Evolutionary conservation across 2,329 filamentous ascomycete genomes (phyloP).

Genomic region (Diaporthe vexans): DNA sequence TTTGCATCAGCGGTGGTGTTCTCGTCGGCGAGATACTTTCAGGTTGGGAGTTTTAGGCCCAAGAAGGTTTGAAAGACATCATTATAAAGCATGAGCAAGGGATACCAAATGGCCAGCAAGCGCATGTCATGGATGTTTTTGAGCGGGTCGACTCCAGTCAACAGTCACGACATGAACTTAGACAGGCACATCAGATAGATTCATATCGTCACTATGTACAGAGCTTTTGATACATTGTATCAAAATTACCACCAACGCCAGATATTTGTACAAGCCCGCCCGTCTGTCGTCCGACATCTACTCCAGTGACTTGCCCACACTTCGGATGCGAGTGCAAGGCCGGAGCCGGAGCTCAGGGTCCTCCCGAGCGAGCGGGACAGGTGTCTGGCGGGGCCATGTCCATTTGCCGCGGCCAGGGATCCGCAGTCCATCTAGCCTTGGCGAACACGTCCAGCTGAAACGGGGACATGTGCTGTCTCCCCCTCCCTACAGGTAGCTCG

Average conservation of each 20-base stretch:
- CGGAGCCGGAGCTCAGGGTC: conserved; percentile 23
- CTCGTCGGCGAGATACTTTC: background rate
- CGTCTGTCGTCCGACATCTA: too few species aligned
- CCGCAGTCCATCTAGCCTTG: background rate
- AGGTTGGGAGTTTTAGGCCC: background rate
- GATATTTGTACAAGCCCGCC: background rate
- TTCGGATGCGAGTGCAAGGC: background rate
- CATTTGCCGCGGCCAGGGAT: conserved; percentile 7
- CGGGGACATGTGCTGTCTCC: conserved; percentile 13
- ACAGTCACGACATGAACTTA: too few species aligned
- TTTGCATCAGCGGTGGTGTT: conserved; percentile 15
- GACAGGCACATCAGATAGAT: background rate
- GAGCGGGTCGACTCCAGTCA: too few species aligned
- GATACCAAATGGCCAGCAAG: too few species aligned
- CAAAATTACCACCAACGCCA: background rate
- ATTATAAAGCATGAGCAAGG: too few species aligned
- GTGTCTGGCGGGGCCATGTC: background rate
- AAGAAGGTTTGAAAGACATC: background rate
- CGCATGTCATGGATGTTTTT: background rate
- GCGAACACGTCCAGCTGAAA: conserved; percentile 8
- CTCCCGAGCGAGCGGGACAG: background rate
- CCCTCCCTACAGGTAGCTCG: conserved; percentile 13
- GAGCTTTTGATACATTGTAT: background rate
- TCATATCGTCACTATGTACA: too few species aligned
- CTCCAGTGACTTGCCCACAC: too few species aligned